Base-by-base conservation (phyloP, 2,329 filamentous ascomycete species). In the Verticillium albo-atrum region DNA sequence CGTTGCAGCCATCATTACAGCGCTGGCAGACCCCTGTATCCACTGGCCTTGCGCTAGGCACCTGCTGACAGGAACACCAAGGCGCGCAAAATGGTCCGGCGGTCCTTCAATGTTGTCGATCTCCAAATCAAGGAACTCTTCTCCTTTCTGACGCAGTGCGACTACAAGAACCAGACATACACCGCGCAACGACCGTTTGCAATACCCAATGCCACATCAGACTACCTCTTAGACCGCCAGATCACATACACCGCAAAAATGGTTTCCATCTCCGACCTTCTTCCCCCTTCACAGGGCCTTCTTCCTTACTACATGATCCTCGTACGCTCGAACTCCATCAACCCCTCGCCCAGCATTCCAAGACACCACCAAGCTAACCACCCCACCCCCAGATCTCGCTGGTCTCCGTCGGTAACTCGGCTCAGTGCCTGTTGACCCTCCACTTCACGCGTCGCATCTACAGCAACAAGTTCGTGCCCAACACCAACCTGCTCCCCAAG, bases 391-490 rank as follows among this genome's bases (percentile, higher is more conserved):
- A 97, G 94, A 84, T 96, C 71, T 92, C 92, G 59, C 71, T 92
- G 59, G 84, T 96, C 60, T 92, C 94, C 30, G 81, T 95, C 61
- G 89, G 86, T 68, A 99, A 99, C 80, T 89, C 87, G 35, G 72
- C 96, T 54, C 93, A 97, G 79, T 87, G 90, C 71, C 96, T 96
- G 76, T 69, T 79, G 35, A 96, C 92, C 20, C 82, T 93, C 3
- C 82, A 87, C 73, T 96, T 91, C 77, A 92, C 92, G 7, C 86
- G 88, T n/a, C 89, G 91, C 72, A 85, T 98, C 70, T 99, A 98
- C 80, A 86, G 89, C 66, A 87, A 87, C 62, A 77, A 77, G 63
- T 86, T 85, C 67, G 75, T 86, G 23, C 74, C 77, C 57, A 85
- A 84, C 76, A 61, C 73, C 42, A 70, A 74, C 32, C 72, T 83